phyloP scores from a whole-genome alignment of 306 rosid species.

The Luffa acutangula region DNA sequence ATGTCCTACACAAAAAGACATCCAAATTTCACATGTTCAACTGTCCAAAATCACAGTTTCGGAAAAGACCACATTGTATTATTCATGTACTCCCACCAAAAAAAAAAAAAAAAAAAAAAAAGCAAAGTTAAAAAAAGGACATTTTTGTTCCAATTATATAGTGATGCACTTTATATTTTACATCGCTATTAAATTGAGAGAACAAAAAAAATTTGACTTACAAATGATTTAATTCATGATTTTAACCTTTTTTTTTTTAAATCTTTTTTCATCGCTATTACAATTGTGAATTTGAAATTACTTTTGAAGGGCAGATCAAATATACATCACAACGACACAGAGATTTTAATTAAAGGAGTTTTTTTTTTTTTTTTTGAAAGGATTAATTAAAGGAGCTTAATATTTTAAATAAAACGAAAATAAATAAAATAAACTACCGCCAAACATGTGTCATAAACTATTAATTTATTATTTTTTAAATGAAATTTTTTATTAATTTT shows the following conservation, averaged over 20 bases:
- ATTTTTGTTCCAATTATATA: not conserved
- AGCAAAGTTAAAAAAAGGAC: not conserved
- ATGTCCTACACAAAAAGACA: constrained; percentile 6
- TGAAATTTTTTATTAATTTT: too few species aligned
- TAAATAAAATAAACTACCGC: not conserved
- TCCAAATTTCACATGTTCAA: constrained; percentile 14
- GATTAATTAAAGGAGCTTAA: too few species aligned
- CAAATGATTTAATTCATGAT: too few species aligned
- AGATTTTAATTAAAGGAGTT: too few species aligned
- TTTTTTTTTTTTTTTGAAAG: too few species aligned
- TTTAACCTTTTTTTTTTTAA: too few species aligned
- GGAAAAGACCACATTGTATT: not conserved
- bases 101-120: not conserved
- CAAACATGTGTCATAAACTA: not conserved
- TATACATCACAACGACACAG: too few species aligned
- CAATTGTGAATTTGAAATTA: too few species aligned
- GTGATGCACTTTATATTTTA: not conserved
- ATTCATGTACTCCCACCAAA: not conserved
- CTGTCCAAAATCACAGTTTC: not conserved
- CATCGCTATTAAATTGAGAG: not conserved
- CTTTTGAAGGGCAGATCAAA: not conserved
- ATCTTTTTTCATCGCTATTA: too few species aligned
- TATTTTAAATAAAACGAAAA: too few species aligned
- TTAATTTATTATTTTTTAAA: too few species aligned
- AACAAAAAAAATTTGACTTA: too few species aligned